Evolutionary conservation across 164 flowering plant species (phyloP).

Genomic region (Vitis amurensis): DNA sequence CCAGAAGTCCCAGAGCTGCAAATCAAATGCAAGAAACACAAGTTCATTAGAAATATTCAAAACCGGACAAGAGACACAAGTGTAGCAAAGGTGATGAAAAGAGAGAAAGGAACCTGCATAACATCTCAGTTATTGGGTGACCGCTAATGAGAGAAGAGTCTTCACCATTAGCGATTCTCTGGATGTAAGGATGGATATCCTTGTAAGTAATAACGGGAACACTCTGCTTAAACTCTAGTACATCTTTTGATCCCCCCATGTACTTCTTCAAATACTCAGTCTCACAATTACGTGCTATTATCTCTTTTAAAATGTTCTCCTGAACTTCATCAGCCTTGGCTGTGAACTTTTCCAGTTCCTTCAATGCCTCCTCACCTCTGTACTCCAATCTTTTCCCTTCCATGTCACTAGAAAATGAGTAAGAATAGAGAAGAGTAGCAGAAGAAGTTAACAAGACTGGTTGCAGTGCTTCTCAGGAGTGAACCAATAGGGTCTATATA

Average conservation of each 20-base stretch:
- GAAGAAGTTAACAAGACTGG: background rate
- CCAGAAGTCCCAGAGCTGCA: conserved; percentile 88
- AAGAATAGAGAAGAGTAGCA: background rate
- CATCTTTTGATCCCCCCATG: conserved; percentile 42
- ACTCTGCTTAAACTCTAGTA: conserved; percentile 35
- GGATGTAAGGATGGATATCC: conserved; percentile 59
- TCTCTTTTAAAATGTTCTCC: conserved; percentile 49
- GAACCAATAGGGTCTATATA: conserved; percentile 24
- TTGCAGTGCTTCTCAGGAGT: background rate
- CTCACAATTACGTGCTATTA: conserved; percentile 43
- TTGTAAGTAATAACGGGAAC: conserved; percentile 67
- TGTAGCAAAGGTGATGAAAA: background rate
- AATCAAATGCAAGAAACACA: conserved; percentile 1
- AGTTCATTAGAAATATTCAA: background rate
- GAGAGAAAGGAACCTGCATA: conserved; percentile 56
- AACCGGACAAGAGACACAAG: background rate
- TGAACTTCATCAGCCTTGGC: conserved; percentile 56
- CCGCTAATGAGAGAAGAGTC: conserved; percentile 57
- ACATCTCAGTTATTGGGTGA: conserved; percentile 71
- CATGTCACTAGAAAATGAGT: conserved; percentile 21
- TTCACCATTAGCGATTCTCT: conserved; percentile 71
- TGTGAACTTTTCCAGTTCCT: conserved; percentile 60
- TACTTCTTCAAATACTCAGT: conserved; percentile 69
- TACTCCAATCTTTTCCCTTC: conserved; percentile 72
- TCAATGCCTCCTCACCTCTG: conserved; percentile 66